Conservation (phyloP, 2,329 filamentous ascomycete species). For the Cryphonectria parasitica region DNA sequence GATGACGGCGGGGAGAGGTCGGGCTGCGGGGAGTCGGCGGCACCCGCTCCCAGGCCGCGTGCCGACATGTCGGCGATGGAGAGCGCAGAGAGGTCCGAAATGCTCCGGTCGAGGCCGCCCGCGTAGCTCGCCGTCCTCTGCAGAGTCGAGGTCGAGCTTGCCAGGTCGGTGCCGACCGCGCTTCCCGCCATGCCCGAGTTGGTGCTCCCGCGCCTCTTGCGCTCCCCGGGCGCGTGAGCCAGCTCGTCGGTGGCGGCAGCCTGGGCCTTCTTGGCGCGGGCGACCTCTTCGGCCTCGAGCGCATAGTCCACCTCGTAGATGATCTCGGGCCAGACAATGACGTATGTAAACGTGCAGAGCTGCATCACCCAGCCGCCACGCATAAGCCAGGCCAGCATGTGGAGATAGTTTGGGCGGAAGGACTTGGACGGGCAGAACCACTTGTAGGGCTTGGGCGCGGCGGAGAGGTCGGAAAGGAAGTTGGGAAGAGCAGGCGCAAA, state of each 20-base stretch:
- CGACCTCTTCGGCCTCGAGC: conserved; percentile 67
- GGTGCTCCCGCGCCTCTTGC: conserved; percentile 28
- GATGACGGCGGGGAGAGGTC: conserved; percentile 31
- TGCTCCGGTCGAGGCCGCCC: conserved; percentile 28
- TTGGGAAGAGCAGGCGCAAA: conserved; percentile 81
- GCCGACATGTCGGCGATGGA: conserved; percentile 19
- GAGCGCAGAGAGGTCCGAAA: conserved; percentile 30
- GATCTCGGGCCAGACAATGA: conserved; percentile 81
- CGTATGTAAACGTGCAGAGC: conserved; percentile 87
- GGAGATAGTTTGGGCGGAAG: conserved; percentile 84
- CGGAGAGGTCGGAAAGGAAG: conserved; percentile 83
- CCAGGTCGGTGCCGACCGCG: conserved; percentile 24
- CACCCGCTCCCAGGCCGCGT: conserved; percentile 31
- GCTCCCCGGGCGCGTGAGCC: conserved; percentile 24
- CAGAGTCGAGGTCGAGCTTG: conserved; percentile 32
- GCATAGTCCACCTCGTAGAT: conserved; percentile 78
- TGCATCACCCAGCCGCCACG: conserved; percentile 93
- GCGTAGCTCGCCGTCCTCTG: conserved; percentile 28
- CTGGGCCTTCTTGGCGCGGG: conserved; percentile 37
- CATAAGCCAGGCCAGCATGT: conserved; percentile 92
- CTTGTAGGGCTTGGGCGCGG: conserved; percentile 80
- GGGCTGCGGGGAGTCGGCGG: conserved; percentile 33
- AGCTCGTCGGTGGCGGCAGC: conserved; percentile 26
- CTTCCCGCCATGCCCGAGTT: conserved; percentile 19
- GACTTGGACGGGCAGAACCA: conserved; percentile 83